phyloP scores from a whole-genome alignment of 768 basidiomycete genomes.

The Floccularia luteovirens region DNA sequence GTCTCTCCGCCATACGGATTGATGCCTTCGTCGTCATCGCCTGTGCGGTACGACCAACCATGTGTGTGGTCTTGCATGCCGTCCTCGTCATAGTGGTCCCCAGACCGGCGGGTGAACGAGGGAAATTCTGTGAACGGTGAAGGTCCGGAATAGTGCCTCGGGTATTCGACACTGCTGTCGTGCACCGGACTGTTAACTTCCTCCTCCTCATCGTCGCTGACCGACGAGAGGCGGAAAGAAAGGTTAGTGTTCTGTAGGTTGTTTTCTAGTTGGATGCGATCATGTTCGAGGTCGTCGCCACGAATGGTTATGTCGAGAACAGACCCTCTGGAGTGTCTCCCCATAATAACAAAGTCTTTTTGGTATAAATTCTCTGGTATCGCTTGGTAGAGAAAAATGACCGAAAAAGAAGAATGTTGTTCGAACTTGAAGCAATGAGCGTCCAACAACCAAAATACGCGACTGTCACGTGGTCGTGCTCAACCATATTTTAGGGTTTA shows the following conservation, averaged over 20 bases:
- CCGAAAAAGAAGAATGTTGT: background rate
- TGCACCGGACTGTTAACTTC: slow-evolving; percentile 23
- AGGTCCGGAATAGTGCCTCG: slow-evolving; percentile 60
- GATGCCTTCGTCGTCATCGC: slow-evolving; percentile 59
- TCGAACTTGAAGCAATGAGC: background rate
- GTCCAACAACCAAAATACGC: slow-evolving; percentile 1
- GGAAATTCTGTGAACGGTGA: slow-evolving; percentile 47
- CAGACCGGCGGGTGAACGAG: slow-evolving; percentile 53
- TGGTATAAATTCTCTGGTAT: slow-evolving; percentile 15
- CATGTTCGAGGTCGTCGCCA: slow-evolving; percentile 68
- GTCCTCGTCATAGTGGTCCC: slow-evolving; percentile 43
- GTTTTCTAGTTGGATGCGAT: slow-evolving; percentile 73
- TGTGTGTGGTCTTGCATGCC: slow-evolving; percentile 41
- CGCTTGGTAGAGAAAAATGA: slow-evolving; percentile 9
- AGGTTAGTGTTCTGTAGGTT: slow-evolving; percentile 69
- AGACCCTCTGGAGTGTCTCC: slow-evolving; percentile 24
- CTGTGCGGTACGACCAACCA: slow-evolving; percentile 49
- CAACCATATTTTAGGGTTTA: background rate
- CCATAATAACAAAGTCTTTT: slow-evolving; percentile 18
- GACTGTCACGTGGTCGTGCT: slow-evolving; percentile 1
- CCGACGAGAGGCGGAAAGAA: slow-evolving; percentile 62
- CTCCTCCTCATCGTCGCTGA: slow-evolving; percentile 25
- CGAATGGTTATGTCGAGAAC: slow-evolving; percentile 41
- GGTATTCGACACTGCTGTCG: slow-evolving; percentile 58
- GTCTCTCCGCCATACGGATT: slow-evolving; percentile 64